Conservation (phyloP, 2,329 filamentous ascomycete species). For the Whalleya microplaca region DNA sequence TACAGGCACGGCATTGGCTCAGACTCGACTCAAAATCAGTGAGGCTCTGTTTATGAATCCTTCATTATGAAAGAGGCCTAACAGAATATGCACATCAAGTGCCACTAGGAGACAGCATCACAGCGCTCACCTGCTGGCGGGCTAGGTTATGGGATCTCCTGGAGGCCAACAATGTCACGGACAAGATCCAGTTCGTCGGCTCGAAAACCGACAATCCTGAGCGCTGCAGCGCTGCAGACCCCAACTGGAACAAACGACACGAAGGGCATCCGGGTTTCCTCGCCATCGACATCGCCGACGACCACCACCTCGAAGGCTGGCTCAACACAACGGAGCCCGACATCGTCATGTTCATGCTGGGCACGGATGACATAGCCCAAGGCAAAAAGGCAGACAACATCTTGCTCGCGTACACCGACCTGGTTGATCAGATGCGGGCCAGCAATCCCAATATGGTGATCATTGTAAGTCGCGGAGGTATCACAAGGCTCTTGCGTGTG, state of each 20-base stretch:
- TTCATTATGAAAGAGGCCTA: not conserved
- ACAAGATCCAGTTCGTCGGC: slow-evolving; percentile 46
- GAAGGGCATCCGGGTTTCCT: slow-evolving; percentile 50
- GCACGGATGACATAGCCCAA: slow-evolving; percentile 47
- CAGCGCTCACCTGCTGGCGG: slow-evolving; percentile 51
- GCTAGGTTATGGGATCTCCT: slow-evolving; percentile 46
- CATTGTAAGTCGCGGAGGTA: slow-evolving; percentile 38
- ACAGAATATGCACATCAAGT: slow-evolving; percentile 29
- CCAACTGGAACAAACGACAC: slow-evolving; percentile 44
- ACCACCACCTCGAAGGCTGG: slow-evolving; percentile 44
- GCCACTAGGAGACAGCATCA: slow-evolving; percentile 50
- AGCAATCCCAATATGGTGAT: slow-evolving; percentile 45
- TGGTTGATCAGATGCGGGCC: slow-evolving; percentile 42
- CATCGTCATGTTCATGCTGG: slow-evolving; percentile 50
- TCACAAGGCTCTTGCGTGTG: not conserved
- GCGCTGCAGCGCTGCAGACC: slow-evolving; percentile 39
- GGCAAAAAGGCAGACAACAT: slow-evolving; percentile 39
- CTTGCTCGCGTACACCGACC: slow-evolving; percentile 44
- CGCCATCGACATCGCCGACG: slow-evolving; percentile 48
- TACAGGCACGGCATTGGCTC: slow-evolving; percentile 8
- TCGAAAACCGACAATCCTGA: slow-evolving; percentile 43
- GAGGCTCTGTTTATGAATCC: not conserved
- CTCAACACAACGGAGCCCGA: slow-evolving; percentile 43
- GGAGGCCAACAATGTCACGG: slow-evolving; percentile 38
- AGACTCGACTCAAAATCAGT: slow-evolving; percentile 25